Conservation (phyloP, 306 rosid genomes). For the Medicago truncatula region MtrunA17r5.0-ANR NC_053046.1:37381501-37382000, state of each 20-base stretch:
- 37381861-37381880: too few relatives aligned
- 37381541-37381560: background rate
- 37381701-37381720: constrained; percentile 17
- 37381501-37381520: constrained; percentile 24
- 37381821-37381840: too few relatives aligned
- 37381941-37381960: too few relatives aligned
- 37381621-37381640: constrained; percentile 52
- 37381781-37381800: background rate
- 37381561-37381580: constrained; percentile 3
- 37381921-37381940: too few relatives aligned
- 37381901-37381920: too few relatives aligned
- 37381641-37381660: constrained; percentile 28
- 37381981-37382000: too few relatives aligned
- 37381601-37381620: constrained; percentile 25
- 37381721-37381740: background rate
- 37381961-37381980: too few relatives aligned
- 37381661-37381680: constrained; percentile 14
- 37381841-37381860: too few relatives aligned
- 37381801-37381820: too few relatives aligned
- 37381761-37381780: constrained; percentile 5
- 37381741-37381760: constrained; percentile 15
- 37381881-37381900: too few relatives aligned
- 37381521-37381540: too few relatives aligned
- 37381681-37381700: constrained; percentile 35
- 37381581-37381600: constrained; percentile 34